phyloP scores from a whole-genome alignment of 2,329 filamentous ascomycete species.

The Talaromyces marneffei region DNA sequence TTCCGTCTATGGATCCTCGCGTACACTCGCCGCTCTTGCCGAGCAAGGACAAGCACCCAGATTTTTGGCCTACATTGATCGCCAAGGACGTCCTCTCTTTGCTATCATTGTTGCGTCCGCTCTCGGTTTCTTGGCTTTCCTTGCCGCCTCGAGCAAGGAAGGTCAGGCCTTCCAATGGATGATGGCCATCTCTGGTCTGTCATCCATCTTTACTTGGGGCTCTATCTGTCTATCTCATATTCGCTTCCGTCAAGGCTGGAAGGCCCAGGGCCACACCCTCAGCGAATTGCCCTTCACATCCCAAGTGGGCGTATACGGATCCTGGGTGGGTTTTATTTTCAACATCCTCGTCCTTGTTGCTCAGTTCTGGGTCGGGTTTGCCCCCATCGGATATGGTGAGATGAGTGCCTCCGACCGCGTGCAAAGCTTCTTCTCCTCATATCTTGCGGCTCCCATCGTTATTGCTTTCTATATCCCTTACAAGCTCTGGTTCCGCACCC shows the following conservation, averaged over 20 bases:
- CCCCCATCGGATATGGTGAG: slow-evolving; percentile 57
- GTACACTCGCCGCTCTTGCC: slow-evolving; percentile 82
- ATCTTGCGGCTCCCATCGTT: slow-evolving; percentile 55
- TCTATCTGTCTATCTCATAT: slow-evolving; percentile 88
- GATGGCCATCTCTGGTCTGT: slow-evolving; percentile 65
- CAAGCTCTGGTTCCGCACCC: slow-evolving; percentile 68
- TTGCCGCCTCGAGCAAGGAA: slow-evolving; percentile 60
- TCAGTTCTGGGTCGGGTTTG: slow-evolving; percentile 84
- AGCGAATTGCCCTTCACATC: slow-evolving; percentile 75
- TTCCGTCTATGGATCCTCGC: slow-evolving; percentile 82
- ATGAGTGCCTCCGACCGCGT: slow-evolving; percentile 46
- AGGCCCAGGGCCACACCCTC: slow-evolving; percentile 59
- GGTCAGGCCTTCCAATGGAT: slow-evolving; percentile 71
- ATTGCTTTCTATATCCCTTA: slow-evolving; percentile 61
- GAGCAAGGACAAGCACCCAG: slow-evolving; percentile 79
- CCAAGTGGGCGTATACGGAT: slow-evolving; percentile 72
- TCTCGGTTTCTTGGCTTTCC: slow-evolving; percentile 70
- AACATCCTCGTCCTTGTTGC: slow-evolving; percentile 71
- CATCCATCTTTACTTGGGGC: slow-evolving; percentile 70
- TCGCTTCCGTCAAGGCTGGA: slow-evolving; percentile 81
- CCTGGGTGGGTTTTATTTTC: slow-evolving; percentile 70
- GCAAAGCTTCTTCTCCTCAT: slow-evolving; percentile 62
- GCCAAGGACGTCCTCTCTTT: slow-evolving; percentile 70
- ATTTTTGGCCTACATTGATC: slow-evolving; percentile 74
- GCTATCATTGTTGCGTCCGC: slow-evolving; percentile 63